These are phyloP conservation scores for Dimocarpus longan DNA, from an alignment of 345 rosid genomes.

Conservation along the genomic window DNA sequence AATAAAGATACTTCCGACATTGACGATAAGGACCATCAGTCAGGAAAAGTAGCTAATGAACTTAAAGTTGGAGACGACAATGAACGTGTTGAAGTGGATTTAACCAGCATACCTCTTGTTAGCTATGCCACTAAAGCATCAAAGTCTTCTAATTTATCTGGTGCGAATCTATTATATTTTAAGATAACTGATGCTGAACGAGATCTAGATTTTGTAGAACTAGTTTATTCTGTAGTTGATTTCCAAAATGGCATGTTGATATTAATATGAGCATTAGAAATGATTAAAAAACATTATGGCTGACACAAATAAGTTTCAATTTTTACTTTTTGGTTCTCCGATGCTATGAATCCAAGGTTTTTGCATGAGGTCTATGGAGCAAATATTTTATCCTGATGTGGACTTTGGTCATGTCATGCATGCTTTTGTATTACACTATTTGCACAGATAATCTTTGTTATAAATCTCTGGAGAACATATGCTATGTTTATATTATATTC, in stretches of 20 bases:
- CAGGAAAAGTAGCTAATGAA: constrained; percentile 28
- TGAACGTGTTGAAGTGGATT: constrained; percentile 50
- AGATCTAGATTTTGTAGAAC: constrained; percentile 4
- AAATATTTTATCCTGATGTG: neutral
- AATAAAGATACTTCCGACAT: constrained; percentile 37
- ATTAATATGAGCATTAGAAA: neutral
- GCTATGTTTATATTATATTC: constrained; percentile 4
- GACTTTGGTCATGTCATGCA: neutral
- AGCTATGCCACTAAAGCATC: constrained; percentile 66
- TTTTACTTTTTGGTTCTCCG: neutral
- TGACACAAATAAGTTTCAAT: neutral
- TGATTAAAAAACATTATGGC: neutral
- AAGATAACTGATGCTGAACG: neutral
- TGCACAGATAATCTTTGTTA: neutral
- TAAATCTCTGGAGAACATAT: constrained; percentile 1
- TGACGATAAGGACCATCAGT: constrained; percentile 28
- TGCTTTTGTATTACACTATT: neutral
- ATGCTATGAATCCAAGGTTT: neutral
- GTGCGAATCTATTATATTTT: constrained; percentile 36
- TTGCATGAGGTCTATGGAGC: neutral
- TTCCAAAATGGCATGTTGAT: neutral
- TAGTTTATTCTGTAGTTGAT: neutral
- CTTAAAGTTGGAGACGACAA: constrained; percentile 50
- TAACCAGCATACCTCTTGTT: constrained; percentile 56
- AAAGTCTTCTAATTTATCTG: constrained; percentile 47